These are phyloP conservation scores for Pythium chondricola DNA, from an alignment of 352 stramenopile species.

Conservation along the genomic window DNA sequence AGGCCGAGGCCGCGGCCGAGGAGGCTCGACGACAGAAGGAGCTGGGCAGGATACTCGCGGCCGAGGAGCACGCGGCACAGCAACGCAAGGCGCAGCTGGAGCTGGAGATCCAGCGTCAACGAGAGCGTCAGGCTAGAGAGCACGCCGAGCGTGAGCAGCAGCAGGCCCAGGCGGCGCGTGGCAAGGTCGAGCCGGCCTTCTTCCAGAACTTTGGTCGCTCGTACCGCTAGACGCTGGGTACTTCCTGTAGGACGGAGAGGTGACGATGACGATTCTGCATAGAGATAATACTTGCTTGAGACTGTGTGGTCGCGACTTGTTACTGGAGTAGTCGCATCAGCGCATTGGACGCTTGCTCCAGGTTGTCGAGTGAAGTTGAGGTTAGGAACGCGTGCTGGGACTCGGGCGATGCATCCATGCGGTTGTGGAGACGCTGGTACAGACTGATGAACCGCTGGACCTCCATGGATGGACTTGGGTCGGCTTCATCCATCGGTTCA, in stretches of 20 bases:
- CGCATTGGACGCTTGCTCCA: too few relatives aligned
- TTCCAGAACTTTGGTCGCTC: slow-evolving; percentile 70
- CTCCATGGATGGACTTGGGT: too few relatives aligned
- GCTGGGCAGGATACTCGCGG: slow-evolving; percentile 36
- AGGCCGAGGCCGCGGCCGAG: slow-evolving; percentile 28
- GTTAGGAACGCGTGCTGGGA: too few relatives aligned
- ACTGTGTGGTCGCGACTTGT: too few relatives aligned
- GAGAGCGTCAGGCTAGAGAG: slow-evolving; percentile 42
- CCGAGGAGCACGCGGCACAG: slow-evolving; percentile 47
- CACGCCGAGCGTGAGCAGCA: slow-evolving; percentile 45
- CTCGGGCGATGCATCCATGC: too few relatives aligned
- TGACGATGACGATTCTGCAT: too few relatives aligned
- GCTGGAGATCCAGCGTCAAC: slow-evolving; percentile 43
- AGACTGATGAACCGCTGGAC: too few relatives aligned
- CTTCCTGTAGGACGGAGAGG: not conserved
- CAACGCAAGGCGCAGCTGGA: slow-evolving; percentile 40
- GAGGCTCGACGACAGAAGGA: slow-evolving; percentile 30
- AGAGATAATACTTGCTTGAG: too few relatives aligned
- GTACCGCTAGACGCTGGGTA: slow-evolving; percentile 44
- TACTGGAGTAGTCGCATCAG: too few relatives aligned
- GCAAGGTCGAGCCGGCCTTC: slow-evolving; percentile 66
- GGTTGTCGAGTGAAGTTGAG: too few relatives aligned
- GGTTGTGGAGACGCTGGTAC: too few relatives aligned
- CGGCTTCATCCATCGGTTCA: too few relatives aligned
- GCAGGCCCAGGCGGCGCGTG: slow-evolving; percentile 39